Conservation (phyloP, 2,329 filamentous ascomycete species). For the Phialophora macrospora region DNA sequence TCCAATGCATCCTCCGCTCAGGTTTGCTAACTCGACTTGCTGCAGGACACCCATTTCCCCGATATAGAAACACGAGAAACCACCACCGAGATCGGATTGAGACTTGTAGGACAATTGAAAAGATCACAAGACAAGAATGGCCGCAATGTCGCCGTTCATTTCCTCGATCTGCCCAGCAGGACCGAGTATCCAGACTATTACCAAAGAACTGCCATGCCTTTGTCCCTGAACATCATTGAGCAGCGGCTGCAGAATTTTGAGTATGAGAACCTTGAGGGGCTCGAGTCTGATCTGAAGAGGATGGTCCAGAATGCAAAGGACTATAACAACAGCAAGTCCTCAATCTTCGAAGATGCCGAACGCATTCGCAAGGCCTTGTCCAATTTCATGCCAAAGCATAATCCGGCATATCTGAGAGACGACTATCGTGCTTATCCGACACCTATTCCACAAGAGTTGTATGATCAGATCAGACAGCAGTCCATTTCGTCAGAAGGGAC, state of each 20-base stretch:
- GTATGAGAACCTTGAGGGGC: constrained; percentile 71
- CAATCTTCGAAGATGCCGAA: constrained; percentile 81
- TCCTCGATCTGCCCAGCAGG: constrained; percentile 70
- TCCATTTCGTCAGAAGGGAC: constrained; percentile 30
- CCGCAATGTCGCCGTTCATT: constrained; percentile 73
- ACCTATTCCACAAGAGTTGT: constrained; percentile 66
- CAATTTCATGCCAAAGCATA: constrained; percentile 84
- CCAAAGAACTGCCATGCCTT: constrained; percentile 73
- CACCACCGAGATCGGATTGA: constrained; percentile 72
- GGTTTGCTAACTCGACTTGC: constrained; percentile 25
- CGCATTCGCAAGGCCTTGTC: constrained; percentile 82
- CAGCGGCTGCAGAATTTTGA: constrained; percentile 70
- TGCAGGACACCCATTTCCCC: constrained; percentile 39
- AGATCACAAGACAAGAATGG: constrained; percentile 81
- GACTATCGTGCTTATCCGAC: constrained; percentile 75
- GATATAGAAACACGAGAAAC: constrained; percentile 65
- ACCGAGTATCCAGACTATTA: constrained; percentile 71
- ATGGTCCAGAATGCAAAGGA: constrained; percentile 88
- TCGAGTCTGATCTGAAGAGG: constrained; percentile 86
- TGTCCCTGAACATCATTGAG: constrained; percentile 78
- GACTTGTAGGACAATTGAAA: constrained; percentile 75
- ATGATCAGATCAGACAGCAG: constrained; percentile 34
- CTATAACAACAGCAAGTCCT: constrained; percentile 74
- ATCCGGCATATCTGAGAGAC: constrained; percentile 75
- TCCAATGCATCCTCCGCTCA: not conserved